phyloP scores from a whole-genome alignment of 1,284 basidiomycete genomes.

The Cystobasidiaceae sp. region DNA sequence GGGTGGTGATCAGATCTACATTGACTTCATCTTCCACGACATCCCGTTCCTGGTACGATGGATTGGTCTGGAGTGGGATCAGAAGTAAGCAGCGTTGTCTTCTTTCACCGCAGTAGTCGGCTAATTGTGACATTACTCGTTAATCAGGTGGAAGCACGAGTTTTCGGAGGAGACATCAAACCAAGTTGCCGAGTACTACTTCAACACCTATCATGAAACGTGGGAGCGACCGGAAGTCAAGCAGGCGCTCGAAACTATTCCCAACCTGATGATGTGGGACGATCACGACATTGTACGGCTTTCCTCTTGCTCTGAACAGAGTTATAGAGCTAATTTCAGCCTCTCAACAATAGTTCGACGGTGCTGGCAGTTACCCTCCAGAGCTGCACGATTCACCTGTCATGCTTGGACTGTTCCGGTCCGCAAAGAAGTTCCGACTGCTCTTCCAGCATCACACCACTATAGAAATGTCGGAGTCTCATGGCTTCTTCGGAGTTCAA shows the following conservation, averaged over 20 bases:
- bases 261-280: conserved; percentile 32
- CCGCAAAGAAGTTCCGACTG: conserved; percentile 29
- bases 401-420: conserved; percentile 30
- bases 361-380: conserved; percentile 31
- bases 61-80: conserved; percentile 23
- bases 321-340: too few relatives aligned
- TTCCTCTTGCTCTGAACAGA: background rate
- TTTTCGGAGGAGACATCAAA: conserved; percentile 28
- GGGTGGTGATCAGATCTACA: conserved; percentile 33
- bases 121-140: too few relatives aligned
- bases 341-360: conserved; percentile 14
- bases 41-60: conserved; percentile 32
- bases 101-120: background rate
- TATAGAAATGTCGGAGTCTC: conserved; percentile 4
- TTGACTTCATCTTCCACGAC: conserved; percentile 32
- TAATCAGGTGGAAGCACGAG: conserved; percentile 31
- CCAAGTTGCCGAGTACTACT: conserved; percentile 31
- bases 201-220: conserved; percentile 31
- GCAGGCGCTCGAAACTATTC: conserved; percentile 22
- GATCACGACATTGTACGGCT: conserved; percentile 8
- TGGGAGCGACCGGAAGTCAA: conserved; percentile 32
- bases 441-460: conserved; percentile 34
- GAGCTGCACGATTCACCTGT: conserved; percentile 30
- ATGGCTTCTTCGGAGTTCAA: conserved; percentile 29
- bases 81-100: background rate